Evolutionary conservation across 352 stramenopile species (phyloP).

Genomic region (Phytophthora syringae): DNA sequence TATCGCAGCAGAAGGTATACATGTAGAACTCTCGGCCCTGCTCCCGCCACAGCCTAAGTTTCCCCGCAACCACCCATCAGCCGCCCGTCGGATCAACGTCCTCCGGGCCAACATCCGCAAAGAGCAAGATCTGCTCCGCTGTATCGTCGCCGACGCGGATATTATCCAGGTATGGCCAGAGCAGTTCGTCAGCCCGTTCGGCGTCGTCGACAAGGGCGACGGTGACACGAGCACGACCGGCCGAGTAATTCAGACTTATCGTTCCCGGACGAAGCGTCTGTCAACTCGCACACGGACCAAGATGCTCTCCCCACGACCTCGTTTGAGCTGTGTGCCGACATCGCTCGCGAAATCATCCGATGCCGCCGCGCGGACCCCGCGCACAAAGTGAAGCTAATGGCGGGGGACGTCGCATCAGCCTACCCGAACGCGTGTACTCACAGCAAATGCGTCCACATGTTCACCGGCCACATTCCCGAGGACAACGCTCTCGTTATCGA

Average conservation of each 20-base stretch:
- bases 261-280: too few species aligned
- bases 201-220: conserved; percentile 23
- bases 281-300: neutral
- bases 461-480: conserved; percentile 2
- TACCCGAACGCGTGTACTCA: conserved; percentile 16
- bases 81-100: neutral
- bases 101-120: conserved; percentile 9
- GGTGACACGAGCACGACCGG: neutral
- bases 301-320: neutral
- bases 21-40: neutral
- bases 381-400: neutral
- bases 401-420: conserved; percentile 10
- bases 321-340: neutral
- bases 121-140: neutral
- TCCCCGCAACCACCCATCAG: neutral
- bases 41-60: neutral
- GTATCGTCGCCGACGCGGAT: conserved; percentile 1
- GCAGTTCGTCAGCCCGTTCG: conserved; percentile 11
- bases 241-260: conserved; percentile 25
- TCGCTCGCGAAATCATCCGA: neutral
- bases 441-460: conserved; percentile 10
- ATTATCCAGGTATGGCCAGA: conserved; percentile 11
- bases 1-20: neutral
- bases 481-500: conserved; percentile 23
- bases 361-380: neutral